A percentile compares a stretch with the other conserved stretches of the same genome.
These are phyloP conservation scores for Kitagawia praeruptora DNA, from an alignment of 129 eudicot genomes.

Conservation along the genomic window DNA sequence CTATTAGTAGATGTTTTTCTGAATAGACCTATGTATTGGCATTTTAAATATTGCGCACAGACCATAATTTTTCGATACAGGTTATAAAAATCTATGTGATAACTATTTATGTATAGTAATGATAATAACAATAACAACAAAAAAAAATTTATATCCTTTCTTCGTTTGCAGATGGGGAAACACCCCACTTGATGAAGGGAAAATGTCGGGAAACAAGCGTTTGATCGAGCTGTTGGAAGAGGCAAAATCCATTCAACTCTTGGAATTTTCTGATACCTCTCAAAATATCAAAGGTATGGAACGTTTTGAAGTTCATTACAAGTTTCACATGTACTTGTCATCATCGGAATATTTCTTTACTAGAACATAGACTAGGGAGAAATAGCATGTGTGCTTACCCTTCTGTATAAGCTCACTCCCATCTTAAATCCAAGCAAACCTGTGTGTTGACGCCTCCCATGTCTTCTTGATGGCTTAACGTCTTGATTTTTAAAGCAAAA, in stretches of 20 bases:
- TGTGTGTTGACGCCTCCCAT: not conserved
- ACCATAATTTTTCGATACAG: not conserved
- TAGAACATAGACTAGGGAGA: not conserved
- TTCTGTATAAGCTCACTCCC: not conserved
- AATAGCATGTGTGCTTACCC: not conserved
- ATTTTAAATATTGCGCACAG: not conserved
- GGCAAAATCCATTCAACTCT: constrained; percentile 48
- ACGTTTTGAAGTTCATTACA: not conserved
- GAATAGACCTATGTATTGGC: not conserved
- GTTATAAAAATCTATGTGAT: not conserved
- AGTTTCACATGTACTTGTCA: not conserved
- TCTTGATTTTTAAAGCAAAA: not conserved
- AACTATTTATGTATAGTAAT: not conserved
- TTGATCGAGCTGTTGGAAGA: constrained; percentile 68
- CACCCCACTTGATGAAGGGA: constrained; percentile 77
- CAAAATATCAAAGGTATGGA: constrained; percentile 48
- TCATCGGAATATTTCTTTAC: not conserved
- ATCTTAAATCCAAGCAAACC: not conserved
- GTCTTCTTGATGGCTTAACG: not conserved
- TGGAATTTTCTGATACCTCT: constrained; percentile 31
- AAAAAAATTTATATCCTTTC: not conserved
- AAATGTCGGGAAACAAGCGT: constrained; percentile 61
- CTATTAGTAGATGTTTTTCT: not conserved
- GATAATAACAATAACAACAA: not conserved
- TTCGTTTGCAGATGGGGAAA: constrained; percentile 73